A percentile compares a stretch with the other conserved stretches of the same genome.
phyloP scores from a whole-genome alignment of 1,284 basidiomycete species.

The Ustilago nuda region DNA sequence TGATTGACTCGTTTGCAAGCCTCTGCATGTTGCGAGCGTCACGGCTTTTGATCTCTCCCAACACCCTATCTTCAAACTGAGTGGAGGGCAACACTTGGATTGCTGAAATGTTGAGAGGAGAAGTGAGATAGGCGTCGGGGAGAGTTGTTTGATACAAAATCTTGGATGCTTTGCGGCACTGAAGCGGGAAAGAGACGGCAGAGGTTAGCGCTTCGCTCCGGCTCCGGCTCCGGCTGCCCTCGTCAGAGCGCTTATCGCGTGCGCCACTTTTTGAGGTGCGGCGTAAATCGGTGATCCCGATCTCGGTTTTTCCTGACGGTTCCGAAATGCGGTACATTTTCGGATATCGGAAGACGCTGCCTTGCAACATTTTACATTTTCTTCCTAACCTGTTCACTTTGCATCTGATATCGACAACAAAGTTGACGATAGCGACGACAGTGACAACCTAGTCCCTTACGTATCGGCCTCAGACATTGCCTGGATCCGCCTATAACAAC shows the following conservation, averaged over 20 bases:
- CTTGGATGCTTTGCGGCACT: not conserved
- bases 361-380: conserved; percentile 19
- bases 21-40: too few species aligned
- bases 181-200: not conserved
- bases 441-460: not conserved
- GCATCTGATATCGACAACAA: conserved; percentile 9
- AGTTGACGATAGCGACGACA: not conserved
- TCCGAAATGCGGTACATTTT: conserved; percentile 9
- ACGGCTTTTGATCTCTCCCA: too few species aligned
- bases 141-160: not conserved
- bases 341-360: conserved; percentile 11
- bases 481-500: not conserved
- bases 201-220: not conserved
- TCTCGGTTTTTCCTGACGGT: not conserved
- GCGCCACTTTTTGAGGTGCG: not conserved
- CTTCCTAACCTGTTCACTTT: not conserved
- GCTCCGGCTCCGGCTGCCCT: not conserved
- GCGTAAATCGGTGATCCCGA: not conserved
- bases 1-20: too few species aligned
- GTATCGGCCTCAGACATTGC: not conserved
- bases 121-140: not conserved
- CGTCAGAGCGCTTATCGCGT: not conserved
- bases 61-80: too few species aligned
- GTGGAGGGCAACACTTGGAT: too few species aligned
- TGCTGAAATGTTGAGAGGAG: not conserved